Base-by-base conservation (phyloP, 2,329 filamentous ascomycete species). In the Tricladium varicosporioides region DNA sequence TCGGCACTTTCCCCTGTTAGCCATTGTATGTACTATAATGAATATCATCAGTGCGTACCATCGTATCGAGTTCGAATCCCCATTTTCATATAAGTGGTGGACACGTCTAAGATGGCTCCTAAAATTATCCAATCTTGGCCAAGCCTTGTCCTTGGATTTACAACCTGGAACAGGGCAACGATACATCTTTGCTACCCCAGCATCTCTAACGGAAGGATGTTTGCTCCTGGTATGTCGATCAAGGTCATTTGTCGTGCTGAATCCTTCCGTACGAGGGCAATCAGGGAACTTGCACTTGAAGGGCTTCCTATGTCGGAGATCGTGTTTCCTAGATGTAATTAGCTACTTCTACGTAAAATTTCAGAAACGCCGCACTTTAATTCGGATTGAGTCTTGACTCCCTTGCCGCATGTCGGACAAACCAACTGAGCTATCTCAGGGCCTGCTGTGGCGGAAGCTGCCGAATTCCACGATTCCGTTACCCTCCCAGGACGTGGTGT, bases 111-210 rank as follows among this genome's bases (percentile, higher is more conserved):
- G 78, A 69, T 97, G 92, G 36, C 87, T 84, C 59, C 86, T 86
- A 71, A 96, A 96, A 67, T 97, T 97, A 71, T 97, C 92, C 51
- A 86, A 77, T 18, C 92, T 83, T 0, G 88, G 87, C 90, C 90
- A 96, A 36, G 80, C 74, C 70, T 95, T 96, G 1, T 75, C 75
- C 60, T 78, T 85, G 19, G 76, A 80, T 19, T 74, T 76, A 65
- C 88, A 91, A 18, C 74, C 66, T 5, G 72, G 72, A 5, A 81
- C 74, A 51, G 77, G 78, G 68, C 89, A 94, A 55, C 78, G 80
- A 62, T 80, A 90, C 42, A 76, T 76, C 58, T 80, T 80, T 46
- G 75, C 76, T 0, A 73, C 75, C 8, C 78, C 78, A 1, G 75
- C 22, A 66, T 69, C 57, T 72, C 74, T 42, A 65, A 74, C 51